Evolutionary conservation across 2,329 filamentous ascomycete genomes (phyloP), one percentile per base, ranked within the genome.

Genomic region (Botrytis squamosa): DNA sequence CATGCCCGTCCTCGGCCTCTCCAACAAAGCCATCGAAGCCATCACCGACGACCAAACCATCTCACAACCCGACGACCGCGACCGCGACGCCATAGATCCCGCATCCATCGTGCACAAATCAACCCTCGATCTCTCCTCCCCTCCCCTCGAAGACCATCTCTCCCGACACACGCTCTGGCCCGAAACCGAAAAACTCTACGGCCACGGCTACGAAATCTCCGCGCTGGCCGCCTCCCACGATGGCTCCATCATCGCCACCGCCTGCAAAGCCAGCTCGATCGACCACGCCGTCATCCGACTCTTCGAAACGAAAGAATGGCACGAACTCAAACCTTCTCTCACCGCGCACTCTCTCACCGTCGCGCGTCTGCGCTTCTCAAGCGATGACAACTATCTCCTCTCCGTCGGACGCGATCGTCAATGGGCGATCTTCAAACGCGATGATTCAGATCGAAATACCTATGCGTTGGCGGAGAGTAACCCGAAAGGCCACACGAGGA

Each of bases 171-270:
- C 96, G 0, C 89, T 99, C 46, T 99, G 95, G 94, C 96, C 96
- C 4, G 96, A 99, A 81, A 90, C 90, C 10, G 96, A 99, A 82
- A 99, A 99, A 84, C 88, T 99, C 1, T 99, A 99, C 83, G 96
- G 96, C 2, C 96, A 99, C 83, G 96, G 96, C 44, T 98, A 98
- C 83, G 96, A 99, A 83, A 95, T 99, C 68, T 97, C 94, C 2
- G 92, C 93, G 55, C 89, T 97, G 25, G 93, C 95, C 18, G 88
- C 91, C 12, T 94, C 90, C 79, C 88, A 93, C 80, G 90, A 94
- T 78, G 92, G 92, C 20, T 85, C 83, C 5, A 83, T 98, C 36
- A 87, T 99, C 22, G 96, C 96, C 46, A 98, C 95, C 71, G 94
- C 96, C 2, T 99, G 96, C 85, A 93, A 93, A 80, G 96, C 96